phyloP scores from a whole-genome alignment of 345 rosid genomes.

The Citrus maxima region DNA sequence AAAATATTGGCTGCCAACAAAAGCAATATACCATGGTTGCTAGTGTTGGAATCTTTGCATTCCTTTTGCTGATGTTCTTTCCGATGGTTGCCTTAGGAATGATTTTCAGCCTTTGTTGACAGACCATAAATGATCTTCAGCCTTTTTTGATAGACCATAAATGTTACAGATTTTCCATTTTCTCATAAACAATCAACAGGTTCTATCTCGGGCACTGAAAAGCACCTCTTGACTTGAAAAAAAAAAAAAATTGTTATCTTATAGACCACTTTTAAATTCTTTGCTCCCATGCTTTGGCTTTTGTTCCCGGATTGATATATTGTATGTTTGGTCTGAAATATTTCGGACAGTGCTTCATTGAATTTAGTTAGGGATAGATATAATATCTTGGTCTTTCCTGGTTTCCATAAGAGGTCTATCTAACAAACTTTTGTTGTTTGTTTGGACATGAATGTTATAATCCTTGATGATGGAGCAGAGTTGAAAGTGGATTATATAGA shows the following conservation, averaged over 20 bases:
- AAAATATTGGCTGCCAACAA: neutral
- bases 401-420: neutral
- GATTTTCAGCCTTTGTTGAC: too few relatives aligned
- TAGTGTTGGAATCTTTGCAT: neutral
- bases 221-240: too few relatives aligned
- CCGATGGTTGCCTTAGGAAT: neutral
- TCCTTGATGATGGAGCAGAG: neutral
- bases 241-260: too few relatives aligned
- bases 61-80: neutral
- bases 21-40: neutral
- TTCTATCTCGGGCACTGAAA: too few relatives aligned
- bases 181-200: too few relatives aligned
- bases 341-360: neutral
- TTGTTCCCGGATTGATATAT: neutral
- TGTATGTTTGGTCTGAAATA: neutral
- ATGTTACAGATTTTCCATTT: neutral
- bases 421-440: neutral
- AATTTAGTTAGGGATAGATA: too few relatives aligned
- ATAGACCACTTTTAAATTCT: neutral
- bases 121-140: neutral
- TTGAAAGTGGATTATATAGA: neutral
- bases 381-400: too few relatives aligned
- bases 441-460: neutral
- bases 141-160: neutral
- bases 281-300: neutral